Conservation (phyloP, 441 rosid species). For the Pelargonium hybrid region DNA sequence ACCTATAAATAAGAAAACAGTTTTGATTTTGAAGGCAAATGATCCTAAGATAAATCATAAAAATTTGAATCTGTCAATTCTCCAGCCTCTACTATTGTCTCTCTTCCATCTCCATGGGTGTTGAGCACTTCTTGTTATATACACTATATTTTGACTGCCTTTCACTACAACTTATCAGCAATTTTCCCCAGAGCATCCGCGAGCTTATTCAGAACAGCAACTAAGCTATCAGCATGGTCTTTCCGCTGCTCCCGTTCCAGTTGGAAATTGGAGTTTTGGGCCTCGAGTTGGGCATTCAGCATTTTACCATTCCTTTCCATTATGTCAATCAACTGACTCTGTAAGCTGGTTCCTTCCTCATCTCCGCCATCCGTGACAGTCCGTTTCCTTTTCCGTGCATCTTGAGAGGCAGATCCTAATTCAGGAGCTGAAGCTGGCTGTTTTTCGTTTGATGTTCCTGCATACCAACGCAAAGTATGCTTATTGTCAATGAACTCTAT, state of each 20-base stretch:
- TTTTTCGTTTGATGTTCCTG: slow-evolving; percentile 18
- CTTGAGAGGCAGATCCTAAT: slow-evolving; percentile 48
- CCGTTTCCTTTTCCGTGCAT: slow-evolving; percentile 60
- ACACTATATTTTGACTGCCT: slow-evolving; percentile 15
- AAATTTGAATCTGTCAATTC: slow-evolving; percentile 20
- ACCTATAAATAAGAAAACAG: slow-evolving; percentile 11
- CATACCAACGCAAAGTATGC: background rate
- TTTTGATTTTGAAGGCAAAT: slow-evolving; percentile 5
- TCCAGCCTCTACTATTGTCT: slow-evolving; percentile 12
- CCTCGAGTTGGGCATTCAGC: slow-evolving; percentile 3
- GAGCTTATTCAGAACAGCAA: slow-evolving; percentile 2
- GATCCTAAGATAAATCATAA: slow-evolving; percentile 20
- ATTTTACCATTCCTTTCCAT: slow-evolving; percentile 4
- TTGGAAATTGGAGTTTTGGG: background rate
- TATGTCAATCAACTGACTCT: background rate
- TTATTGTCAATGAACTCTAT: background rate
- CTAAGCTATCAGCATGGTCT: slow-evolving; percentile 4
- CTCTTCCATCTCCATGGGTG: background rate
- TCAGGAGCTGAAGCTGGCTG: background rate
- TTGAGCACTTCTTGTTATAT: slow-evolving; percentile 21
- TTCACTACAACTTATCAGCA: slow-evolving; percentile 55
- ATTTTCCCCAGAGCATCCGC: slow-evolving; percentile 1
- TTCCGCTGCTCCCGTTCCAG: slow-evolving; percentile 3
- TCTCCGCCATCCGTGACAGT: slow-evolving; percentile 33
- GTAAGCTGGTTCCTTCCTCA: slow-evolving; percentile 16